Base-by-base conservation (phyloP, 371 early-diverging fungal species). In the Saksenaea oblongispora region DNA sequence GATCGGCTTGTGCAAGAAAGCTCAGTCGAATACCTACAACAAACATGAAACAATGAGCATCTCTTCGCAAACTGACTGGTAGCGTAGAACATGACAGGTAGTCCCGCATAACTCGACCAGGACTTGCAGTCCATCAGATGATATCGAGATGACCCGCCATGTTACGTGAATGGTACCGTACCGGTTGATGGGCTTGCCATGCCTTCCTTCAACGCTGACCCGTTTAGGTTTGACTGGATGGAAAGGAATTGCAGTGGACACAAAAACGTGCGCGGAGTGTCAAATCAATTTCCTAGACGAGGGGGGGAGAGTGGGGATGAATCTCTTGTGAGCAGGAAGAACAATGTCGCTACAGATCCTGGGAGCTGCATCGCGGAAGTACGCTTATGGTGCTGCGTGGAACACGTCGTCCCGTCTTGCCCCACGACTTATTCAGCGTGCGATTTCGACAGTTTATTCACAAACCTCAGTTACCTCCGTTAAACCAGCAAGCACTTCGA, bases 1-100 rank as follows among this genome's bases (percentile, higher is more conserved):
- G 83, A 62, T 82, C 83, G 37, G 63, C 72, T 47, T 69, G 73
- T 53, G 76, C 66, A 26, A 82, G 67, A 59, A 82, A 82, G 55
- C 80, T 79, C 39, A 82, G 62, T n/a, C 75, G 72, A 58, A 76
- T 69, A 13, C 70, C 79, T 76, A 47, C n/a, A 22, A n/a, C 11
- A 39, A 11, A 39, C 39, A 39, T 39, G 39, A 14, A n/a, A 39
- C 11, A 11, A n/a, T 39, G 15, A 39, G 39, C 39, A 39, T 39
- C 39, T 39, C 39, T 14, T 39, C 2, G 39, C 1, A 17, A 22
- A 26, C 3, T 18, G 51, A 26, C n/a, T 9, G 51, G 51, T 7
- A 47, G 22, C 9, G 9, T 47, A 10, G 22, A 47, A 47, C 24
- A 47, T 9, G 51, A 47, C 51, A 47, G 51, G 22, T 22, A 47